Base-by-base conservation (phyloP, 1,284 basidiomycete species). In the Apiotrichum porosum region DNA sequence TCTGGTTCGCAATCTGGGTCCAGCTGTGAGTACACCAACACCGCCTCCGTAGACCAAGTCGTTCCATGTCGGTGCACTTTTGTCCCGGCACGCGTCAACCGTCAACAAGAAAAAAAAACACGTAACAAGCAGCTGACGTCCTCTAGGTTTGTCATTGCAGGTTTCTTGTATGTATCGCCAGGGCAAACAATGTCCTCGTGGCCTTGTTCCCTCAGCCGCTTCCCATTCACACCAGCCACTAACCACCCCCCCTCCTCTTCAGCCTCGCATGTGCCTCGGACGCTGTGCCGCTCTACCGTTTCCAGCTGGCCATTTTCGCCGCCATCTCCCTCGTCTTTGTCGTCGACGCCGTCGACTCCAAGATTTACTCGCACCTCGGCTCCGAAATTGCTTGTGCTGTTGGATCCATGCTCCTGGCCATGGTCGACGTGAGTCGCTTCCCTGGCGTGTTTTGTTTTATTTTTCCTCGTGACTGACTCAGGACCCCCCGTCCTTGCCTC, bases 1-100 rank as follows among this genome's bases (percentile, higher is more conserved):
- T 88, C 41, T 97, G 93, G 93, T 98, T 97, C 75, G 84, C 83
- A 62, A 92, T 94, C 66, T 94, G 85, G 63, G 42, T 69, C 9
- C 65, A 69, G 45, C 56, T 69, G 59, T 68, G 39, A 45, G 65
- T 59, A 2, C 15, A 23, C n/a, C 32, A 17, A 13, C n/a, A n/a
- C n/a, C n/a, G n/a, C n/a, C n/a, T n/a, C n/a, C n/a, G n/a, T n/a
- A n/a, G n/a, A n/a, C n/a, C n/a, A n/a, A n/a, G n/a, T n/a, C n/a
- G n/a, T n/a, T n/a, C n/a, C n/a, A n/a, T n/a, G n/a, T n/a, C n/a
- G n/a, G n/a, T n/a, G n/a, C n/a, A n/a, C n/a, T n/a, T n/a, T n/a
- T n/a, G n/a, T n/a, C n/a, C n/a, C n/a, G n/a, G n/a, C n/a, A n/a
- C n/a, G 26, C 8, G 26, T 6, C 6, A 12, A 28, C 8, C 26